Base-by-base conservation (phyloP, 1,284 basidiomycete genomes). In the Megacollybia platyphylla region DNA sequence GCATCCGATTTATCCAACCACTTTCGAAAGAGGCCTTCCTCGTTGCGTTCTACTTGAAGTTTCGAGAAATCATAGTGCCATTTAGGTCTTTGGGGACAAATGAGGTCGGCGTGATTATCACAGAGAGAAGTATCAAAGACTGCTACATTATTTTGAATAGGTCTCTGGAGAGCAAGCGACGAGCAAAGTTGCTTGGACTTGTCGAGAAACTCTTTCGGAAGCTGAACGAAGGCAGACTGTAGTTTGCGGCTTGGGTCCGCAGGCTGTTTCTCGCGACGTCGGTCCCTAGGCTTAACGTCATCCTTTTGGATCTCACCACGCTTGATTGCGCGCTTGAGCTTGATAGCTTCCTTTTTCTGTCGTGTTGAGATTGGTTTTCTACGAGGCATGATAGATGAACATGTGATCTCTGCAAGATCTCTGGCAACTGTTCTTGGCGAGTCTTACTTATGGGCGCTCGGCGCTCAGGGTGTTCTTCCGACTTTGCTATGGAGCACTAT, bases 21-120 rank as follows among this genome's bases (percentile, higher is more conserved):
- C 57, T 79, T 82, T 47, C 64, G 71, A 61, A 87, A 90, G 36
- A 77, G 43, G 0, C 76, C 85, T 52, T 86, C 83, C 58, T 92
- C 89, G 54, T 92, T 91, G 44, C 64, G 68, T 55, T 92, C 87
- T n/a, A 93, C 78, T 59, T 90, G 84, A 35, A 73, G 76, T 64
- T 91, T 92, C 36, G 76, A 70, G 79, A 86, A 85, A 17, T 85
- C 79, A 54, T 76, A 84, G 13, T 72, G 68, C 83, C 89, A 93
- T 57, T 84, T 88, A 2, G 90, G 90, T 47, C 89, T 58, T 46
- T 63, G 71, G 5, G 86, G 86, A 51, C 77, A 85, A 34, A 66
- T 65, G 48, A 71, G 57, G 64, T 52, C 27, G 11, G n/a, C 17
- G 37, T 26, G 37, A 44, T 42, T 39, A 20, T 32, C 7, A 42